Percentiles rank a stretch among this genome's conserved stretches.
Conservation (phyloP, 1,284 basidiomycete genomes). For the Trametes sp. region DNA sequence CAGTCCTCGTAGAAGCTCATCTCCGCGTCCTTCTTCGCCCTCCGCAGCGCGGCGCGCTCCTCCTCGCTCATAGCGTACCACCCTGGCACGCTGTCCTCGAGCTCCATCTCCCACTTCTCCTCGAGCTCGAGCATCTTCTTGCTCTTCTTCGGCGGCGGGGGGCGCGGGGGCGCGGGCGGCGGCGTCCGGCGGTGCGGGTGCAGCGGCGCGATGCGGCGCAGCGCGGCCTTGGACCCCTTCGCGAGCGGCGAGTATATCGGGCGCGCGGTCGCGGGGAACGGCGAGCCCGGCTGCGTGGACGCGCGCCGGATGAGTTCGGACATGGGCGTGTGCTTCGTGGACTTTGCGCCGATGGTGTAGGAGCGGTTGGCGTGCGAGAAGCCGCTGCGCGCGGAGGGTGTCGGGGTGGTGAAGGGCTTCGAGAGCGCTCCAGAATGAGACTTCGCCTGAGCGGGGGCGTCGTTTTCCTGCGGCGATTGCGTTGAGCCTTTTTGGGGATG, state of each 20-base stretch:
- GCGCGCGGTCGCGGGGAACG: constrained; percentile 54
- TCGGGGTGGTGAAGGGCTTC: constrained; percentile 20
- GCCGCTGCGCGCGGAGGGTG: constrained; percentile 15
- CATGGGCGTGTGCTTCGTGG: constrained; percentile 64
- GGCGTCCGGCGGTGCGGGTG: constrained; percentile 76
- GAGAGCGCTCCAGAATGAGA: constrained; percentile 7
- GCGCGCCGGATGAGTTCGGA: constrained; percentile 76
- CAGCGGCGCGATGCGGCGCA: constrained; percentile 75
- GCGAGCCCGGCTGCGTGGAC: constrained; percentile 69
- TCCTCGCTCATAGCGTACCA: constrained; percentile 73
- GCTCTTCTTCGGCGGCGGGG: constrained; percentile 71
- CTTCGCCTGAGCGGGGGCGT: constrained; percentile 10
- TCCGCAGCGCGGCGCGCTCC: constrained; percentile 66
- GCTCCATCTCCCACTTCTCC: constrained; percentile 80
- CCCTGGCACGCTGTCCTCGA: constrained; percentile 74
- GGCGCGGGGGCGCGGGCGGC: constrained; percentile 70
- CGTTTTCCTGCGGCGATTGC: constrained; percentile 21
- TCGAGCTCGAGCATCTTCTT: constrained; percentile 79
- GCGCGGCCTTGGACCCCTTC: constrained; percentile 66
- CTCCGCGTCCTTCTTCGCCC: constrained; percentile 68
- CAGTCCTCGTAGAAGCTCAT: constrained; percentile 52
- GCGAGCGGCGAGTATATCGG: constrained; percentile 66
- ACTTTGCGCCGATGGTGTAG: constrained; percentile 33
- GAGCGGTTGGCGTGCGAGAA: constrained; percentile 30
- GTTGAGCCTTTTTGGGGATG: neutral